Evolutionary conservation across 176 grass and related monocot species (phyloP).

Genomic region (Juncus effusus): DNA sequence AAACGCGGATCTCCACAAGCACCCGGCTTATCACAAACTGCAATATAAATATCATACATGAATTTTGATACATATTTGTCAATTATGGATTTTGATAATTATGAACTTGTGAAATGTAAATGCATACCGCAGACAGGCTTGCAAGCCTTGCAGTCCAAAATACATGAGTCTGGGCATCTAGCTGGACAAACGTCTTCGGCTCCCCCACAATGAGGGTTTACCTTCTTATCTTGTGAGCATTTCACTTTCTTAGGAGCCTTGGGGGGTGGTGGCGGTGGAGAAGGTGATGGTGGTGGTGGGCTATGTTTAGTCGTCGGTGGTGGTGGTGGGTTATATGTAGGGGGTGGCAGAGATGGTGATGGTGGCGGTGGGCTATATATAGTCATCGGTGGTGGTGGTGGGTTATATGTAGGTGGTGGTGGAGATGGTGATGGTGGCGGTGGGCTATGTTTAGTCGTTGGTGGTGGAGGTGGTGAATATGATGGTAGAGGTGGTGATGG

Average conservation of each 20-base stretch:
- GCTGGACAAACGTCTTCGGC: not conserved
- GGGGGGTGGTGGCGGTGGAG: not conserved
- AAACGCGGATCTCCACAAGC: slow-evolving; percentile 20
- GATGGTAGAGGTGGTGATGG: not conserved
- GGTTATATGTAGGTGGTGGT: not conserved
- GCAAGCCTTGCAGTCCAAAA: not conserved
- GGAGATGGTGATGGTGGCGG: not conserved
- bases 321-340: not conserved
- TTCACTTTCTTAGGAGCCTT: not conserved
- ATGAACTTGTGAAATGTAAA: not conserved
- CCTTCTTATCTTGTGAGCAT: not conserved
- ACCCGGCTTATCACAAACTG: slow-evolving; percentile 9
- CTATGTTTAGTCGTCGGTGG: not conserved
- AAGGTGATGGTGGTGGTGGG: not conserved
- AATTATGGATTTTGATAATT: not conserved
- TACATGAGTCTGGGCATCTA: not conserved
- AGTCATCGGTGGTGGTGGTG: not conserved
- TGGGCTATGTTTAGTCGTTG: not conserved
- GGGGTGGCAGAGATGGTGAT: too few species aligned
- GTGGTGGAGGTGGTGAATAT: not conserved
- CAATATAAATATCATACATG: not conserved
- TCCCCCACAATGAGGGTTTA: not conserved
- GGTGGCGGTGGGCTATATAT: too few species aligned
- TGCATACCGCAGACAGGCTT: not conserved
- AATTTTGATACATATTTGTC: not conserved